Conservation (phyloP, 1,284 basidiomycete genomes). For the Heterobasidion annosum region DNA sequence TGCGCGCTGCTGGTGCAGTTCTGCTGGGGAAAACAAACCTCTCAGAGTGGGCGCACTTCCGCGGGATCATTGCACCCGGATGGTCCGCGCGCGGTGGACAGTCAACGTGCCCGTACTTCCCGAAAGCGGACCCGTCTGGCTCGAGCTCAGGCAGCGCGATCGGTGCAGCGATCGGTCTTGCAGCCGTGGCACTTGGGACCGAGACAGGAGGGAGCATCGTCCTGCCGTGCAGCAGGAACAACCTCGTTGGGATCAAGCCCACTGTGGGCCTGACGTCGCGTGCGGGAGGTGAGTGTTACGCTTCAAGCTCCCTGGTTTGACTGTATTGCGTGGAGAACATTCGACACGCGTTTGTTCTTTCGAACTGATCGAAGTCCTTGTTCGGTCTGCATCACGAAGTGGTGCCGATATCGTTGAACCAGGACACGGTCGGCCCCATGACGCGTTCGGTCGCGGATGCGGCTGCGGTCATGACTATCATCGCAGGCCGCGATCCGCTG, state of each 20-base stretch:
- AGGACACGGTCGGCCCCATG: conserved; percentile 60
- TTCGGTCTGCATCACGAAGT: neutral
- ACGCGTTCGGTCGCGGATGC: conserved; percentile 50
- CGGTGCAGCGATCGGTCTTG: conserved; percentile 52
- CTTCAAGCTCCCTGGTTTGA: neutral
- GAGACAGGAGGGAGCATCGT: conserved; percentile 64
- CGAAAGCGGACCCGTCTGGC: conserved; percentile 51
- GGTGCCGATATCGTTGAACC: conserved; percentile 26
- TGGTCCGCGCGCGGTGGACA: conserved; percentile 65
- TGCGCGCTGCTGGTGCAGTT: conserved; percentile 60
- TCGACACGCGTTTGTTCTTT: too few species aligned
- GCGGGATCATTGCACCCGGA: conserved; percentile 48
- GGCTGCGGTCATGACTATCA: conserved; percentile 47
- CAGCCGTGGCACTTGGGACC: conserved; percentile 48
- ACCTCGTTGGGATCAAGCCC: conserved; percentile 43
- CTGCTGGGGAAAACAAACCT: conserved; percentile 59
- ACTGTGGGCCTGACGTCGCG: conserved; percentile 42
- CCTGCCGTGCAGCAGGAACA: conserved; percentile 31
- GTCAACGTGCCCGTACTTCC: conserved; percentile 49
- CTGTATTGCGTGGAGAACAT: neutral
- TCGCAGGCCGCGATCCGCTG: conserved; percentile 49
- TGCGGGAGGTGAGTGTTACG: conserved; percentile 26
- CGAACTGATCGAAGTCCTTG: too few species aligned
- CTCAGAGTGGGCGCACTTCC: conserved; percentile 53
- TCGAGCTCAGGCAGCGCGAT: conserved; percentile 61